Conservation (phyloP, 164 flowering plant species). For the Vitis rupestris region DNA sequence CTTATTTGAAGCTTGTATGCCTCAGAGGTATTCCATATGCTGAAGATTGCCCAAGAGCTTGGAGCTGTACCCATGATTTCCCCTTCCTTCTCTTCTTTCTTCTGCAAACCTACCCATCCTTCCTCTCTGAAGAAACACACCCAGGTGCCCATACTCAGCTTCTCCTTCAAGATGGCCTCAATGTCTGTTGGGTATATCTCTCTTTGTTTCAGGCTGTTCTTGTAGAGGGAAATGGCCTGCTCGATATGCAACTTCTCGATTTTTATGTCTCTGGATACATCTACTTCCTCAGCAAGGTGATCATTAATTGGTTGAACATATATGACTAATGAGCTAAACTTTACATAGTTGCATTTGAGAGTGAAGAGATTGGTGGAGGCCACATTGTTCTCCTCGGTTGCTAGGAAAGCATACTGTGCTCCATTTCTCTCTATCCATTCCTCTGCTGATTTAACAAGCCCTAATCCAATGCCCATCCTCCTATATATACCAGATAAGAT, state of each 20-base stretch:
- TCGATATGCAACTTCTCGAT: slow-evolving; percentile 41
- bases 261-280: slow-evolving; percentile 17
- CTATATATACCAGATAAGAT: slow-evolving; percentile 15
- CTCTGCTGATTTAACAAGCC: slow-evolving; percentile 44
- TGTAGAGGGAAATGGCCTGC: slow-evolving; percentile 44
- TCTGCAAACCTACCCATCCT: slow-evolving; percentile 31
- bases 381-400: slow-evolving; percentile 43
- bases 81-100: slow-evolving; percentile 13
- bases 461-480: slow-evolving; percentile 45
- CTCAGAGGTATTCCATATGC: slow-evolving; percentile 50
- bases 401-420: slow-evolving; percentile 41
- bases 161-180: slow-evolving; percentile 40
- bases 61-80: slow-evolving; percentile 24
- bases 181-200: slow-evolving; percentile 42
- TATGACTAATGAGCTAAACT: slow-evolving; percentile 37
- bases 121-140: slow-evolving; percentile 40
- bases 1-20: slow-evolving; percentile 40
- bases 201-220: slow-evolving; percentile 25
- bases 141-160: slow-evolving; percentile 55
- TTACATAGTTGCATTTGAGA: slow-evolving; percentile 34
- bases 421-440: slow-evolving; percentile 45
- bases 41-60: slow-evolving; percentile 50
- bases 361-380: slow-evolving; percentile 49
- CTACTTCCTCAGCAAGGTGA: no score
- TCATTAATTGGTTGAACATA: slow-evolving; percentile 29